These are phyloP conservation scores for Aspergillus bertholletiae DNA, from an alignment of 495 filamentous ascomycete species.

Conservation along the genomic window DNA sequence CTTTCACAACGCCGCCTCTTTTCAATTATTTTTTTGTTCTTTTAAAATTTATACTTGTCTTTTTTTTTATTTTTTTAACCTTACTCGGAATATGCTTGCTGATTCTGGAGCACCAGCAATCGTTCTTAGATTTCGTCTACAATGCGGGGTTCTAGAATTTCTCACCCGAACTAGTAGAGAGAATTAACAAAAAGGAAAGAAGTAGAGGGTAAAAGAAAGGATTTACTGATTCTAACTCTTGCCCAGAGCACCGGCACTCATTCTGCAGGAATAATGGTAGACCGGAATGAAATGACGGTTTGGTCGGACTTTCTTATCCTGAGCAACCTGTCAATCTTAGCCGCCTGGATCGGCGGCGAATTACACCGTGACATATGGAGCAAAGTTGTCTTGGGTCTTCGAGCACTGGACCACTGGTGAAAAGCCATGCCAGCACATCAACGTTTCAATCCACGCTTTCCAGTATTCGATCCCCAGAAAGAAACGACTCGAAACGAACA, in stretches of 20 bases:
- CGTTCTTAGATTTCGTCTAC: constrained; percentile 9
- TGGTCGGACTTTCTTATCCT: constrained; percentile 11
- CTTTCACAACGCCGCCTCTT: constrained; percentile 21
- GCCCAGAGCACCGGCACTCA: constrained; percentile 6
- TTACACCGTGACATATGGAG: constrained; percentile 37
- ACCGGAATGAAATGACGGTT: constrained; percentile 15
- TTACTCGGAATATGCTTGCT: no score
- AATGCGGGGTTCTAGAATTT: constrained; percentile 26
- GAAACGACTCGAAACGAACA: constrained; percentile 21
- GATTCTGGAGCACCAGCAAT: background rate
- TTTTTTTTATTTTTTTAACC: no score
- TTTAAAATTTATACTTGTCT: no score
- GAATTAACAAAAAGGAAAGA: background rate
- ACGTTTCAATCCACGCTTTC: constrained; percentile 24
- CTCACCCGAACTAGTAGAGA: constrained; percentile 1
- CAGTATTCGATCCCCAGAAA: constrained; percentile 16
- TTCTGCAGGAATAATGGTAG: constrained; percentile 14
- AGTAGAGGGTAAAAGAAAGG: constrained; percentile 1
- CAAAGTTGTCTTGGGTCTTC: constrained; percentile 60
- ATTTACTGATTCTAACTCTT: background rate
- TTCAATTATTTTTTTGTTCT: constrained; percentile 2
- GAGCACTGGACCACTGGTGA: constrained; percentile 59
- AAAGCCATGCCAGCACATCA: constrained; percentile 92
- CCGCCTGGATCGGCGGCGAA: constrained; percentile 34
- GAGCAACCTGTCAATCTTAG: constrained; percentile 25